Conservation (phyloP, 2,329 filamentous ascomycete species). For the Penicillium crustosum region DNA sequence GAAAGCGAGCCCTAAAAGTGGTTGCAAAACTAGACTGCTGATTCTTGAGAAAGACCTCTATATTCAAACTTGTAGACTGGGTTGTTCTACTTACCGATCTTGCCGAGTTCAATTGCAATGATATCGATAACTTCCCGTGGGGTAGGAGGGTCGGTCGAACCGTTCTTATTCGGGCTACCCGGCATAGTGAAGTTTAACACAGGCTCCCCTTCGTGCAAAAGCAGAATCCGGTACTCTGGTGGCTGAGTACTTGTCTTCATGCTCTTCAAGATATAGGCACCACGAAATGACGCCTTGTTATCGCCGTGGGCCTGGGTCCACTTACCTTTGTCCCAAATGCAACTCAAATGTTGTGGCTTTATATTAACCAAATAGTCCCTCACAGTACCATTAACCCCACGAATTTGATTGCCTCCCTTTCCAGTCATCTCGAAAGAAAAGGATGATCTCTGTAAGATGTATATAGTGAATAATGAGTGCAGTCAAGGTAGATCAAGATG, state of each 20-base stretch:
- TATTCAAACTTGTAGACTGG: background rate
- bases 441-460: too few relatives aligned
- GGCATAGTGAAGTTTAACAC: background rate
- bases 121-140: background rate
- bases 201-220: background rate
- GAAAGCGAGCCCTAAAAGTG: background rate
- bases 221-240: background rate
- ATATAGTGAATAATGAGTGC: background rate
- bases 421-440: background rate
- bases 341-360: background rate
- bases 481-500: background rate
- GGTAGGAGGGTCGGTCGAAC: background rate
- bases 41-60: background rate
- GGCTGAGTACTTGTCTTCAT: background rate
- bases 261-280: background rate
- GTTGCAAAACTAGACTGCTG: background rate
- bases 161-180: background rate
- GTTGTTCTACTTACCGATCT: background rate
- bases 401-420: background rate
- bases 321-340: background rate
- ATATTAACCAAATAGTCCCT: background rate
- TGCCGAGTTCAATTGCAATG: background rate
- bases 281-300: background rate
- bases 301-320: background rate
- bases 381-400: background rate